Evolutionary conservation across 805 yeast species (phyloP).

Genomic region (Wickerhamiella alocasiicola): DNA sequence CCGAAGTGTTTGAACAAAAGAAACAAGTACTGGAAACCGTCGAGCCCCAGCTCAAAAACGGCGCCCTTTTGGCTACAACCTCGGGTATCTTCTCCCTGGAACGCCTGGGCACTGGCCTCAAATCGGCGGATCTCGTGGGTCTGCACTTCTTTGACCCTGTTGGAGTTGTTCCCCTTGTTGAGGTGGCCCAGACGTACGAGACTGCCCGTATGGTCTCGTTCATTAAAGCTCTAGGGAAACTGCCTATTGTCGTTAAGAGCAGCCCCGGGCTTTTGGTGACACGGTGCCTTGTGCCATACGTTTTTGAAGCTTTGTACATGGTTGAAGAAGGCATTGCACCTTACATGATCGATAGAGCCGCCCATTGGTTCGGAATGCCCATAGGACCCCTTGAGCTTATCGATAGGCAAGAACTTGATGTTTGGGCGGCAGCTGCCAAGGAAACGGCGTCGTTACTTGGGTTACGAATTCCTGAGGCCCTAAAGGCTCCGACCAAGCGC

Average conservation of each 20-base stretch:
- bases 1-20: constrained; percentile 1
- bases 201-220: constrained; percentile 6
- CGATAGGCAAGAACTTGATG: neutral
- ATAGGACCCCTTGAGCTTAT: constrained; percentile 1
- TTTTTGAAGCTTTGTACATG: constrained; percentile 86
- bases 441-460: neutral
- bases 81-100: constrained; percentile 7
- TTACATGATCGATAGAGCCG: constrained; percentile 19
- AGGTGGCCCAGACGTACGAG: constrained; percentile 3
- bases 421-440: constrained; percentile 2
- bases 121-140: neutral
- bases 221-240: constrained; percentile 3
- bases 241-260: neutral
- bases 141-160: constrained; percentile 7
- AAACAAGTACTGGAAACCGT: neutral
- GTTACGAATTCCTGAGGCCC: neutral
- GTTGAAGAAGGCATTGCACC: constrained; percentile 86
- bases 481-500: neutral
- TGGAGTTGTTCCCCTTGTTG: constrained; percentile 5
- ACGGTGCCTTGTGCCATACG: constrained; percentile 11
- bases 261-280: constrained; percentile 2
- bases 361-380: constrained; percentile 7
- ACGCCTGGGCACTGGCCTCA: neutral
- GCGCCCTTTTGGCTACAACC: constrained; percentile 2
- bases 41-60: neutral